phyloP scores from a whole-genome alignment of 2,329 filamentous ascomycete species.

The Ophiosphaerella narmari region DNA sequence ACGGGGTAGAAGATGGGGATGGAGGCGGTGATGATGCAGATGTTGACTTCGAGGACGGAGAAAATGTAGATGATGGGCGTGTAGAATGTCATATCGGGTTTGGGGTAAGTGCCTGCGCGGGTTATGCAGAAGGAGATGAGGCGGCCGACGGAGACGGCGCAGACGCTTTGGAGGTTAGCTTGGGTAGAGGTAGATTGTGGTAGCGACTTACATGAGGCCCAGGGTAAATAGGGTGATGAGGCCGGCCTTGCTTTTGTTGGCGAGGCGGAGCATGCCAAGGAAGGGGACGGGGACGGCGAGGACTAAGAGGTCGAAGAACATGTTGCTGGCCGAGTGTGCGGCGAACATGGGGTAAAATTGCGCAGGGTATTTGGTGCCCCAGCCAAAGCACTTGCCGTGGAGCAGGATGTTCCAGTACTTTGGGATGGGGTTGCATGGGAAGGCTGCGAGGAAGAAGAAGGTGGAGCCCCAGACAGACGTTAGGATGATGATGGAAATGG shows the following conservation, averaged over 20 bases:
- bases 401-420: constrained; percentile 36
- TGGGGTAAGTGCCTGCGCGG: constrained; percentile 38
- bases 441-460: constrained; percentile 37
- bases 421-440: constrained; percentile 33
- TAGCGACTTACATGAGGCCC: constrained; percentile 38
- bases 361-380: constrained; percentile 38
- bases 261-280: constrained; percentile 34
- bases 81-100: constrained; percentile 37
- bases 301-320: constrained; percentile 39
- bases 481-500: constrained; percentile 26
- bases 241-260: constrained; percentile 34
- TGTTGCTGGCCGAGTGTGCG: constrained; percentile 38
- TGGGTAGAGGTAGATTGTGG: background rate
- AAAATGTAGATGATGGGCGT: constrained; percentile 39
- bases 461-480: constrained; percentile 35
- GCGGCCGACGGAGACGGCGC: constrained; percentile 34
- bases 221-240: constrained; percentile 38
- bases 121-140: constrained; percentile 32
- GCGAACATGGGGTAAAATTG: constrained; percentile 36
- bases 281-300: constrained; percentile 39
- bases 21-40: constrained; percentile 44
- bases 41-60: constrained; percentile 44
- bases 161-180: constrained; percentile 28
- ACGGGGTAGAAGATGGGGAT: constrained; percentile 48
- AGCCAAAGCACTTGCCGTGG: constrained; percentile 38